A percentile compares a stretch with the other conserved stretches of the same genome.
These are phyloP conservation scores for Penicillium sp. DNA, from an alignment of 2,329 filamentous ascomycete species.

Conservation along the genomic window DNA sequence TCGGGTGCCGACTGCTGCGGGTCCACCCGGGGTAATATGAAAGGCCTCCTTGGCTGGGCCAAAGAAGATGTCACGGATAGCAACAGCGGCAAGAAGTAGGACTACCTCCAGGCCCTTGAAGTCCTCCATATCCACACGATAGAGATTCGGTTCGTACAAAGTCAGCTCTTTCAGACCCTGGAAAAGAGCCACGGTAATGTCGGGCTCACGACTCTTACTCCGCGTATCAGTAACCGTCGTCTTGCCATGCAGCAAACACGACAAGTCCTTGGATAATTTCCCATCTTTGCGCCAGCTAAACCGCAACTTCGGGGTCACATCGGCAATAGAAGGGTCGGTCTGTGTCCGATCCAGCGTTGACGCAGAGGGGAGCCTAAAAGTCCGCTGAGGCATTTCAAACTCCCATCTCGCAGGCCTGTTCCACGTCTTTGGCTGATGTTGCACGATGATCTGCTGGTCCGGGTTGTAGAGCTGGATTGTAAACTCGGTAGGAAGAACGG, in stretches of 20 bases:
- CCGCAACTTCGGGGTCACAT: slow-evolving; percentile 64
- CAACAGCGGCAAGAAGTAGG: slow-evolving; percentile 56
- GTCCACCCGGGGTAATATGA: slow-evolving; percentile 51
- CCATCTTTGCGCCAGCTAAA: slow-evolving; percentile 90
- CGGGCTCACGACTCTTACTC: slow-evolving; percentile 79
- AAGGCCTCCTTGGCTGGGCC: slow-evolving; percentile 67
- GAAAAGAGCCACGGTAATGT: slow-evolving; percentile 91
- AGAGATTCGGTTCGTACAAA: slow-evolving; percentile 88
- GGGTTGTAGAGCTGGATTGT: slow-evolving; percentile 90
- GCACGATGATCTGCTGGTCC: slow-evolving; percentile 71
- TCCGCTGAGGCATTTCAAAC: slow-evolving; percentile 83
- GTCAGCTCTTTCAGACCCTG: slow-evolving; percentile 70
- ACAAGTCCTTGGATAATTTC: slow-evolving; percentile 78
- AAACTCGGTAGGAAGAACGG: slow-evolving; percentile 72
- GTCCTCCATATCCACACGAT: slow-evolving; percentile 86
- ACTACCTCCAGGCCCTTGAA: slow-evolving; percentile 87
- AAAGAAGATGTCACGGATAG: slow-evolving; percentile 60
- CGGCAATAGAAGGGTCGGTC: slow-evolving; percentile 53
- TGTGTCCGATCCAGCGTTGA: slow-evolving; percentile 72
- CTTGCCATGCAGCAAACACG: slow-evolving; percentile 78
- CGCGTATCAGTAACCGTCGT: slow-evolving; percentile 58
- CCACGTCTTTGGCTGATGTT: slow-evolving; percentile 66
- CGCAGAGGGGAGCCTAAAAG: slow-evolving; percentile 72
- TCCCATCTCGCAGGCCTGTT: slow-evolving; percentile 77
- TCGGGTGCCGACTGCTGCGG: slow-evolving; percentile 1